Evolutionary conservation across 2,329 filamentous ascomycete genomes (phyloP).

Genomic region (Fusarium succisae): DNA sequence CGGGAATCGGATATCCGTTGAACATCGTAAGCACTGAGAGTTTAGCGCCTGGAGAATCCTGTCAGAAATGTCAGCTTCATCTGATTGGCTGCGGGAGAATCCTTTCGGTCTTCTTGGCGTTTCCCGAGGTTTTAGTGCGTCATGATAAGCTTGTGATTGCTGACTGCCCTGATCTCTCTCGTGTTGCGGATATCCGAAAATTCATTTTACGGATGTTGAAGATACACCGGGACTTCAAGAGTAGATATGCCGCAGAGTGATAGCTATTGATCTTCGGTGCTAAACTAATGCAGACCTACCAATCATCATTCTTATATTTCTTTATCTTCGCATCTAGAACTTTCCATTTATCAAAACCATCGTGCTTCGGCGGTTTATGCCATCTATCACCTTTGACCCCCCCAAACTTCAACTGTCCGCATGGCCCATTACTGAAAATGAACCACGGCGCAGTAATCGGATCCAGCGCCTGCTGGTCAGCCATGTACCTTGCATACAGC

Average conservation of each 20-base stretch:
- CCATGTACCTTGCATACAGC: background rate
- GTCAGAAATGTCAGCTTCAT: background rate
- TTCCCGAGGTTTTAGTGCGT: background rate
- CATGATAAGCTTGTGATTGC: background rate
- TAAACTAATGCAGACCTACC: background rate
- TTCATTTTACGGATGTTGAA: background rate
- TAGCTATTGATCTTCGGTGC: fast-evolving
- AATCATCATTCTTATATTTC: background rate
- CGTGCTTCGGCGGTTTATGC: background rate
- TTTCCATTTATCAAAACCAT: background rate
- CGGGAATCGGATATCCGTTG: slow-evolving; percentile 13
- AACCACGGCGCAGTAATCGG: background rate
- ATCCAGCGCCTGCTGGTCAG: background rate
- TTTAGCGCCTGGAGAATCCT: background rate
- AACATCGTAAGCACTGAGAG: background rate
- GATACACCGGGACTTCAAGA: background rate
- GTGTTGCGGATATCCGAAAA: background rate
- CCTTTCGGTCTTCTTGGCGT: background rate
- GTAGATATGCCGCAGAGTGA: background rate
- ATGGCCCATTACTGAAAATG: background rate
- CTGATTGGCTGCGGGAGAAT: background rate
- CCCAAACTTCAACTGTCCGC: background rate
- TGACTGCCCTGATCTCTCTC: fast-evolving
- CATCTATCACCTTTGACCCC: background rate
- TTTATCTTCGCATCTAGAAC: background rate